Conservation (phyloP, 1,284 basidiomycete species). For the Puccinia coronata region DNA sequence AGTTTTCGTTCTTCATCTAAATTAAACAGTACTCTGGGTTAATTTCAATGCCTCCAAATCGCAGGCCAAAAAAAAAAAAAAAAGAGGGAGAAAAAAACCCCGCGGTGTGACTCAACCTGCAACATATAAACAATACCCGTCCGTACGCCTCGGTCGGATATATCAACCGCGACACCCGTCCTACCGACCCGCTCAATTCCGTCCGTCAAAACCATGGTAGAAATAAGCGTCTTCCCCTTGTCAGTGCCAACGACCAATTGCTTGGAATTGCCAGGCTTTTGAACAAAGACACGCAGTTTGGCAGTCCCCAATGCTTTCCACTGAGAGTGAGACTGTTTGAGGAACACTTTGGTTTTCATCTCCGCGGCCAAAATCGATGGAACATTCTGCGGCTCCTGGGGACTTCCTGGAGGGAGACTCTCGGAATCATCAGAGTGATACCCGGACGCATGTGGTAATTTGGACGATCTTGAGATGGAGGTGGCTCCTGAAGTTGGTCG, state of each 20-base stretch:
- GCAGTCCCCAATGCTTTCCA: slow-evolving; percentile 94
- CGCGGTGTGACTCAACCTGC: slow-evolving; percentile 65
- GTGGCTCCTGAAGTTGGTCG: slow-evolving; percentile 5
- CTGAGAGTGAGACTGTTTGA: slow-evolving; percentile 90
- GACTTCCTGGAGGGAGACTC: neutral
- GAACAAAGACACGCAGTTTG: slow-evolving; percentile 75
- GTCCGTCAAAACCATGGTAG: slow-evolving; percentile 90
- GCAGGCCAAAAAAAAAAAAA: neutral
- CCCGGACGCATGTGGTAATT: neutral
- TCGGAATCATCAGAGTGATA: slow-evolving; percentile 24
- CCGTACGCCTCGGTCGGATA: slow-evolving; percentile 82
- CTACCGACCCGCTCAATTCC: slow-evolving; percentile 97
- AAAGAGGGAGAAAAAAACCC: too few relatives aligned
- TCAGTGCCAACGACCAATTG: slow-evolving; percentile 94
- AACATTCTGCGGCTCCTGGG: neutral
- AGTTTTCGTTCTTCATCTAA: slow-evolving; percentile 71
- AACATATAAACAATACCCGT: slow-evolving; percentile 99
- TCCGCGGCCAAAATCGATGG: slow-evolving; percentile 71
- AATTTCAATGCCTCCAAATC: neutral
- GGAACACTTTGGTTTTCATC: slow-evolving; percentile 98
- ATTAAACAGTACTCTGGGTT: neutral
- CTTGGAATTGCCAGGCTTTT: slow-evolving; percentile 81
- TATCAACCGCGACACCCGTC: slow-evolving; percentile 93
- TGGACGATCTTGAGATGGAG: neutral
- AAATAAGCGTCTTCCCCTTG: slow-evolving; percentile 74